Percentiles rank a stretch among this genome's conserved stretches.
Conservation (phyloP, 495 filamentous ascomycete species). For the Penicillium cataractarum region DNA sequence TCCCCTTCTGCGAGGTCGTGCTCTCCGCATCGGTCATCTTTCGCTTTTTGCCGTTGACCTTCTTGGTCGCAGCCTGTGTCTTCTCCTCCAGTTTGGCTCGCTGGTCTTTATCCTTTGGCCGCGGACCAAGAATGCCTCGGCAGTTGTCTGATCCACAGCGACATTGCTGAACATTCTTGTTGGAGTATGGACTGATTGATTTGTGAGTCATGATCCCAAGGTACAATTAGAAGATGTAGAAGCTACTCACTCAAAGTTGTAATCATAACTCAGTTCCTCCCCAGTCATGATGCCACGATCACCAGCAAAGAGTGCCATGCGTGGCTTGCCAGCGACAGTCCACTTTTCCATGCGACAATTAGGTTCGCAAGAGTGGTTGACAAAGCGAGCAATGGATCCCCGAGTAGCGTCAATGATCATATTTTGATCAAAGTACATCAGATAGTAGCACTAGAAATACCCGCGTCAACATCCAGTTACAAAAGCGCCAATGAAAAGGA, state of each 20-base stretch:
- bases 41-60: slow-evolving; percentile 34
- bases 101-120: slow-evolving; percentile 59
- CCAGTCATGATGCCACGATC: slow-evolving; percentile 87
- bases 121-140: slow-evolving; percentile 77
- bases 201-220: slow-evolving; percentile 14
- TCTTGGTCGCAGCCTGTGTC: slow-evolving; percentile 42
- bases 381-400: slow-evolving; percentile 94
- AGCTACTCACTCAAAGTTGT: slow-evolving; percentile 82
- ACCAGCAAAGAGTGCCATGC: slow-evolving; percentile 96
- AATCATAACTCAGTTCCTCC: slow-evolving; percentile 98
- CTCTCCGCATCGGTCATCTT: slow-evolving; percentile 29
- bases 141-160: slow-evolving; percentile 78
- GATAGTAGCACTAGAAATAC: slow-evolving; percentile 79
- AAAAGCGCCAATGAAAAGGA: neutral
- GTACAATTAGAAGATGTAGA: neutral
- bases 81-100: slow-evolving; percentile 41
- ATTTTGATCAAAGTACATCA: slow-evolving; percentile 97
- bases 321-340: slow-evolving; percentile 92
- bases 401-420: slow-evolving; percentile 98
- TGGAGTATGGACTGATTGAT: slow-evolving; percentile 62
- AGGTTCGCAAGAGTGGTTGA: slow-evolving; percentile 97
- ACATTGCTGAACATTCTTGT: slow-evolving; percentile 82
- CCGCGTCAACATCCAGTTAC: slow-evolving; percentile 16
- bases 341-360: slow-evolving; percentile 98
- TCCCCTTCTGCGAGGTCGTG: slow-evolving; percentile 31